Base-by-base conservation (phyloP, 2,329 filamentous ascomycete species). In the Dactylonectria macrodidyma region DNA sequence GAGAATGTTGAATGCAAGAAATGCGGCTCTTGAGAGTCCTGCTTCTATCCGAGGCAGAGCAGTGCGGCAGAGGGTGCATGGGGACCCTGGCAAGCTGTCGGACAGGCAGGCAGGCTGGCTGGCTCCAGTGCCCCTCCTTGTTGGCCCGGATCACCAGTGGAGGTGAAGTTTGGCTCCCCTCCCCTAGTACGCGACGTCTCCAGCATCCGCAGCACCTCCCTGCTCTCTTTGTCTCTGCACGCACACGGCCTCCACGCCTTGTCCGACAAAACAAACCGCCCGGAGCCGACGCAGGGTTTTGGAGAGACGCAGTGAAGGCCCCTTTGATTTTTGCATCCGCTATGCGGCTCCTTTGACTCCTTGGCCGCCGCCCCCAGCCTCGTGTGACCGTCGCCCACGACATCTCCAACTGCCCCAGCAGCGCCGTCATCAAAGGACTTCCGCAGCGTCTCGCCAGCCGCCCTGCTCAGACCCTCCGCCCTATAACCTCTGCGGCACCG, bases 281-380 rank as follows among this genome's bases (percentile, higher is more conserved):
- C 26, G 52, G 48, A 48, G 69, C 54, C 51, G 62, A 57, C 66
- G 65, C 52, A 68, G 44, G 62, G 54, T 46, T 66, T 58, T 65
- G 46, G 11, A 55, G 47, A 62, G 48, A 60, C 47, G 50, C 24
- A n/a, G 51, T 14, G 26, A 38, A 56, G 34, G 26, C 44, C 33
- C 62, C 65, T 65, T 58, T 46, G 26, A 30, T 24, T 65, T 63
- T 60, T 59, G 47, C 44, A 14, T 64, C 50, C 68, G 69, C 54
- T 59, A 80, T 80, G 78, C 71, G 66, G 70, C 66, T 73, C 44
- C 66, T 71, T 66, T 80, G 77, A 79, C 73, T 76, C 46, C 52
- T 65, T 64, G 63, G 56, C 65, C 70, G 69, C 66, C 68, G 67
- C 59, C 58, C 70, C 67, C 71, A 77, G 68, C 69, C 70, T 73